These are phyloP conservation scores for Ottelia alismoides DNA, from an alignment of 106 monocot species.

Conservation along the genomic window DNA sequence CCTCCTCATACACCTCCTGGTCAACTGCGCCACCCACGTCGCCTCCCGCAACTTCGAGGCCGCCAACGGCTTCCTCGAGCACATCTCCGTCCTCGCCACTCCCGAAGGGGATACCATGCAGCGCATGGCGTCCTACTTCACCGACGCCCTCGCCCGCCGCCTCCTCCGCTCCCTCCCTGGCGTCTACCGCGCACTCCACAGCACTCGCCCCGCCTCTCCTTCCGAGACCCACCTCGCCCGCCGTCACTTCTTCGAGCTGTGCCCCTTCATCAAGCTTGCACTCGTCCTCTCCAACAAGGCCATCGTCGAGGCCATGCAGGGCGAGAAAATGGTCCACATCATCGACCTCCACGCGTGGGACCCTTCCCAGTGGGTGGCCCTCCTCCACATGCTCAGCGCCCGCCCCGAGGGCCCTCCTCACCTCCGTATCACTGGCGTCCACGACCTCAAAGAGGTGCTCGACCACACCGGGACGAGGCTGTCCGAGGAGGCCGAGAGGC, in stretches of 20 bases:
- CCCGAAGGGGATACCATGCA: slow-evolving; percentile 24
- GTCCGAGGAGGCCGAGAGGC: slow-evolving; percentile 14
- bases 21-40: slow-evolving; percentile 18
- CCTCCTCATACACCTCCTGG: slow-evolving; percentile 22
- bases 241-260: slow-evolving; percentile 15
- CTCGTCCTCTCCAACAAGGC: slow-evolving; percentile 10
- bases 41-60: slow-evolving; percentile 4
- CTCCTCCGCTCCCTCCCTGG: too few species aligned
- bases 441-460: slow-evolving; percentile 9
- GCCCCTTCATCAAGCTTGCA: slow-evolving; percentile 16
- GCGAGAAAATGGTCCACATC: slow-evolving; percentile 17
- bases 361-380: slow-evolving; percentile 16
- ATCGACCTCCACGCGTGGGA: slow-evolving; percentile 15
- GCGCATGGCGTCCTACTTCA: slow-evolving; percentile 19
- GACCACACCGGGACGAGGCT: slow-evolving; percentile 8
- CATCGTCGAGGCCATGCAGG: slow-evolving; percentile 18
- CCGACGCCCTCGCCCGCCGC: slow-evolving; percentile 18
- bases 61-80: slow-evolving; percentile 15
- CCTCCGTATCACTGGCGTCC: slow-evolving; percentile 19
- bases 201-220: slow-evolving; percentile 14
- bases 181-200: too few species aligned
- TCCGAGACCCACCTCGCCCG: slow-evolving; percentile 1
- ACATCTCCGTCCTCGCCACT: slow-evolving; percentile 16
- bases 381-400: slow-evolving; percentile 15
- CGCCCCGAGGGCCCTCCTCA: slow-evolving; percentile 14